Evolutionary conservation across 2,329 filamentous ascomycete genomes (phyloP).

Genomic region (Calonectria henricotiae): DNA sequence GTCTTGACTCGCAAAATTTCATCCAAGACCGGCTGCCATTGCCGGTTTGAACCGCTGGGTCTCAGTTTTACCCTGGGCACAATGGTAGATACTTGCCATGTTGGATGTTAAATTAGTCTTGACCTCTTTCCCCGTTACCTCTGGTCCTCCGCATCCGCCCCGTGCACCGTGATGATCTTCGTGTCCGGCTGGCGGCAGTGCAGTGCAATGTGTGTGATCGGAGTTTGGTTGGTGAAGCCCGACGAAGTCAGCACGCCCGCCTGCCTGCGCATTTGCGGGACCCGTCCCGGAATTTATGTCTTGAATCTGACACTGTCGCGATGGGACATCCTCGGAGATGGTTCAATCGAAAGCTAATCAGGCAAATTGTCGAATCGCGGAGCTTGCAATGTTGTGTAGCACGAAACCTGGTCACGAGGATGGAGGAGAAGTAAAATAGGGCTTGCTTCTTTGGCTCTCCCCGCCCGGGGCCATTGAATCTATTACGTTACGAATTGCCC

Average conservation of each 20-base stretch:
- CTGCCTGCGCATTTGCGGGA: slow-evolving; percentile 10
- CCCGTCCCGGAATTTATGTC: slow-evolving; percentile 15
- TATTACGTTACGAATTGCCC: slow-evolving; percentile 52
- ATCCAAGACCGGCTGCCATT: slow-evolving; percentile 27
- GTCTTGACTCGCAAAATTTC: slow-evolving; percentile 24
- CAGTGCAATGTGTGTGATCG: slow-evolving; percentile 25
- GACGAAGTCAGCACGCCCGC: slow-evolving; percentile 31
- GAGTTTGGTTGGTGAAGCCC: slow-evolving; percentile 21
- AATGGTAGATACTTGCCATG: slow-evolving; percentile 10
- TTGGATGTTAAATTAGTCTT: slow-evolving; percentile 7
- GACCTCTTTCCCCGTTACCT: neutral
- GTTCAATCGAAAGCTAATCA: slow-evolving; percentile 30
- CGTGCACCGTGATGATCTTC: slow-evolving; percentile 13
- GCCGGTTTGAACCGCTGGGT: slow-evolving; percentile 23
- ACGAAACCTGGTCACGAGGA: slow-evolving; percentile 44
- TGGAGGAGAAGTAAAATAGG: slow-evolving; percentile 42
- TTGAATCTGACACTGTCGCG: slow-evolving; percentile 14
- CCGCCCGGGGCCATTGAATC: slow-evolving; percentile 42
- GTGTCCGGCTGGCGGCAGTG: slow-evolving; percentile 23
- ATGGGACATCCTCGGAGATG: slow-evolving; percentile 34
- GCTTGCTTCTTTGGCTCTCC: slow-evolving; percentile 37
- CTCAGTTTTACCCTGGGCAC: slow-evolving; percentile 13
- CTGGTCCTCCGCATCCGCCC: slow-evolving; percentile 7
- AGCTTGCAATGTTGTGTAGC: slow-evolving; percentile 39
- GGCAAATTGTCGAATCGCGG: slow-evolving; percentile 48